A percentile compares a stretch with the other conserved stretches of the same genome.
These are phyloP conservation scores for Vitis rotundifolia DNA, from an alignment of 164 flowering plant species.

Conservation along the genomic window DNA sequence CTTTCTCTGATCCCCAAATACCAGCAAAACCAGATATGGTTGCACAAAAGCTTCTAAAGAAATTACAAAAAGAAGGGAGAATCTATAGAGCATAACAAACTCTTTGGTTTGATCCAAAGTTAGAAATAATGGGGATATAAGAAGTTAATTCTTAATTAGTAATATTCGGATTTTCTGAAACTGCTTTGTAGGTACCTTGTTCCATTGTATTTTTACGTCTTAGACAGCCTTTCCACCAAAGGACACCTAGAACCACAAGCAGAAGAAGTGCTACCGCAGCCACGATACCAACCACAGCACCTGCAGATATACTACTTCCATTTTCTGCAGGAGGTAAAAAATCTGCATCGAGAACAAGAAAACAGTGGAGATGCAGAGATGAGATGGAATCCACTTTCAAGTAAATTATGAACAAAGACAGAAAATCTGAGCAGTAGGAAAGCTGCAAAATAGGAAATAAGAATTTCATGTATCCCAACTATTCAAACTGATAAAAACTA, in stretches of 20 bases:
- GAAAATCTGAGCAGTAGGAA: not conserved
- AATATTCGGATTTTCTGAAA: not conserved
- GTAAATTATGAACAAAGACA: not conserved
- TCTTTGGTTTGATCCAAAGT: not conserved
- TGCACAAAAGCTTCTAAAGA: too few species aligned
- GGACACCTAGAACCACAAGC: constrained; percentile 16
- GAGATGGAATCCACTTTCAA: not conserved
- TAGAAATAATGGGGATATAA: too few species aligned
- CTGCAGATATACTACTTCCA: constrained; percentile 9
- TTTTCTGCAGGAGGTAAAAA: constrained; percentile 3
- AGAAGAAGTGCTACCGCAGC: constrained; percentile 13
- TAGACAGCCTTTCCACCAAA: constrained; percentile 34
- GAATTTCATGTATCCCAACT: not conserved
- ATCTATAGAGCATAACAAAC: not conserved
- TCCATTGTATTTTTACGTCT: constrained; percentile 9
- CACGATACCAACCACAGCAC: constrained; percentile 29
- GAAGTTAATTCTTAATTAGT: not conserved
- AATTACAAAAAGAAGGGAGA: too few species aligned
- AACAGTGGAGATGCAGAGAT: not conserved
- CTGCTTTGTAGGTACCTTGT: constrained; percentile 18
- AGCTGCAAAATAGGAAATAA: not conserved
- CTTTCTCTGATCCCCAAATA: too few species aligned
- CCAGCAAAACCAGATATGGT: too few species aligned
- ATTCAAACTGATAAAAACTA: not conserved
- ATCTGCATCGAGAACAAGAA: constrained; percentile 14